These are phyloP conservation scores for Syzygium aqueum DNA, from an alignment of 345 rosid species.

Conservation along the genomic window DNA sequence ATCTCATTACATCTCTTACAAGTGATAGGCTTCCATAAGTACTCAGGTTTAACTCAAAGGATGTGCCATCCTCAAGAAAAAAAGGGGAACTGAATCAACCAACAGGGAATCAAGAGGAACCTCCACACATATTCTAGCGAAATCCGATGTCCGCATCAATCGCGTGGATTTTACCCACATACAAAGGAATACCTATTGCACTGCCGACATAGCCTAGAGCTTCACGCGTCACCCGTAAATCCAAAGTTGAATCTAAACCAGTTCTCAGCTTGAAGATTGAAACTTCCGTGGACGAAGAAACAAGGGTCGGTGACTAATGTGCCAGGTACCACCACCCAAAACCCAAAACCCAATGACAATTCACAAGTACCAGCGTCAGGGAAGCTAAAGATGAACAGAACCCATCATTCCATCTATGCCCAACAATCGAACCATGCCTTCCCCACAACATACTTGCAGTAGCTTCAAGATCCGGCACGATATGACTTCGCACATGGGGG, in stretches of 20 bases:
- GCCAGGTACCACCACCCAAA: too few species aligned
- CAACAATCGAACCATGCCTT: too few species aligned
- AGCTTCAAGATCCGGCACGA: neutral
- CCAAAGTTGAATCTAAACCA: too few species aligned
- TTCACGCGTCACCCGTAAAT: neutral
- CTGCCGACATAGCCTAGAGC: neutral
- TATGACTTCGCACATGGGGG: neutral
- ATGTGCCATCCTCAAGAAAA: neutral
- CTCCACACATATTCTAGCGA: neutral
- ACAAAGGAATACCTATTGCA: neutral
- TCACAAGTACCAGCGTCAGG: too few species aligned
- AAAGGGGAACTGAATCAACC: neutral
- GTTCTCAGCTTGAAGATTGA: too few species aligned
- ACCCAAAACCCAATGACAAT: too few species aligned
- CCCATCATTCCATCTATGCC: too few species aligned
- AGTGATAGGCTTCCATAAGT: neutral
- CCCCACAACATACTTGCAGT: too few species aligned
- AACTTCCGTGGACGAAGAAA: too few species aligned
- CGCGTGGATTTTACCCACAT: fast-evolving
- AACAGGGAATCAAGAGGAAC: neutral
- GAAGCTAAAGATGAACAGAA: too few species aligned
- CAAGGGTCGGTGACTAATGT: too few species aligned
- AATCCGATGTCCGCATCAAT: neutral
- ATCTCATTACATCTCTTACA: neutral
- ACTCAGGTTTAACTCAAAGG: neutral